Conservation (phyloP, 2,329 filamentous ascomycete species). For the Colletotrichum sp. region DNA sequence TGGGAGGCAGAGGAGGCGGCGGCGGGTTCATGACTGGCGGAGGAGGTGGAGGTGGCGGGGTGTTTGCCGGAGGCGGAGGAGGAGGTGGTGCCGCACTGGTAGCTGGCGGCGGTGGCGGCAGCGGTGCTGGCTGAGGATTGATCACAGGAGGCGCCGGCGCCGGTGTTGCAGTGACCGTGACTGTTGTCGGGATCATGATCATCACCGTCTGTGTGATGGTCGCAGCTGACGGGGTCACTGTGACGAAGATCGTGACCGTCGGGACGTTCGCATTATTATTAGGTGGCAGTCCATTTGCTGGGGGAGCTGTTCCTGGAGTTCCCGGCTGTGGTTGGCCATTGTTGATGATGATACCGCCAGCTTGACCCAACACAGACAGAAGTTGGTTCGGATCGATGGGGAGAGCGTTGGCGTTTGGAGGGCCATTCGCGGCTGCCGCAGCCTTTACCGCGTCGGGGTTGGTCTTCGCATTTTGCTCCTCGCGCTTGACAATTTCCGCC, state of each 20-base stretch:
- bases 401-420: not conserved
- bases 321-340: not conserved
- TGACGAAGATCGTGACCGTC: constrained; percentile 14
- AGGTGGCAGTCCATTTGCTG: not conserved
- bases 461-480: not conserved
- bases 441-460: not conserved
- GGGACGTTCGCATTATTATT: constrained; percentile 17
- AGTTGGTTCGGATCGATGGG: constrained; percentile 15
- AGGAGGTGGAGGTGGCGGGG: not conserved
- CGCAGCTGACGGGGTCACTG: not conserved
- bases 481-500: not conserved
- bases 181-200: constrained; percentile 8
- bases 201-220: constrained; percentile 1
- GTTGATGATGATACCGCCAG: not conserved
- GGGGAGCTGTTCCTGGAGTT: not conserved
- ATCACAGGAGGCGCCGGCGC: not conserved
- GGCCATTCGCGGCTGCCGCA: not conserved
- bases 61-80: not conserved
- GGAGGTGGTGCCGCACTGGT: not conserved
- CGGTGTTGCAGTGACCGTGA: constrained; percentile 10
- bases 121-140: not conserved
- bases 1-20: not conserved
- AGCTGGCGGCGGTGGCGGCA: not conserved
- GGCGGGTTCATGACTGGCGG: not conserved
- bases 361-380: not conserved